These are phyloP conservation scores for Nosema muscidifuracis DNA, from an alignment of 371 early-diverging fungal species.

Conservation along the genomic window DNA sequence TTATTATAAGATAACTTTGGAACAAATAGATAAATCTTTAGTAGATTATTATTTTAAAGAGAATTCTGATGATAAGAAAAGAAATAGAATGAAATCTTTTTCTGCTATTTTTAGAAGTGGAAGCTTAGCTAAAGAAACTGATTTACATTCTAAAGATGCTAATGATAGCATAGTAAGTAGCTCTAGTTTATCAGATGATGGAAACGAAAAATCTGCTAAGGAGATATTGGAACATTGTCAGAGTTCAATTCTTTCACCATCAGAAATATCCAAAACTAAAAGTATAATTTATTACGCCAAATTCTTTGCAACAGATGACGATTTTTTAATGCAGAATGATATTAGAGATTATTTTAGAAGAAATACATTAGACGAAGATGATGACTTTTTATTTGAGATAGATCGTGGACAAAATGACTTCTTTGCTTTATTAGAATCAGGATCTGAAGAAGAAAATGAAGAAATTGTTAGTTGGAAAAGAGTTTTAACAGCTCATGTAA, in stretches of 20 bases:
- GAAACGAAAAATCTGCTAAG: constrained; percentile 6
- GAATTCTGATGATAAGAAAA: not conserved
- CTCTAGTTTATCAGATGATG: not conserved
- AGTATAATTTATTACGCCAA: constrained; percentile 53
- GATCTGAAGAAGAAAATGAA: constrained; percentile 55
- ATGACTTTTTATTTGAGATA: constrained; percentile 69
- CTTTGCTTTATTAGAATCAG: constrained; percentile 62
- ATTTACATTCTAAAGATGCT: constrained; percentile 36
- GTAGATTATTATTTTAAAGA: constrained; percentile 59
- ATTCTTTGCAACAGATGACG: constrained; percentile 70
- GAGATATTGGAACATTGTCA: constrained; percentile 45
- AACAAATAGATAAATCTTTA: constrained; percentile 57
- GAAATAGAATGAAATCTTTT: constrained; percentile 33
- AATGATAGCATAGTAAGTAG: constrained; percentile 24
- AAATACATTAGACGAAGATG: constrained; percentile 68
- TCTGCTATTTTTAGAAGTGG: constrained; percentile 36
- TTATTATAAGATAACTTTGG: constrained; percentile 65
- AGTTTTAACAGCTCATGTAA: constrained; percentile 62
- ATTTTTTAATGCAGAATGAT: constrained; percentile 68
- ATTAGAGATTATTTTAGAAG: constrained; percentile 68
- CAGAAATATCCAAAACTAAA: constrained; percentile 8
- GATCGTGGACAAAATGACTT: constrained; percentile 64
- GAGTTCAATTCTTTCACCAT: not conserved
- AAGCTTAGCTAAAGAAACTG: constrained; percentile 8
- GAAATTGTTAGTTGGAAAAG: constrained; percentile 61